Conservation (phyloP, 148 eudicot species). For the Chenopodium berlandieri region DNA sequence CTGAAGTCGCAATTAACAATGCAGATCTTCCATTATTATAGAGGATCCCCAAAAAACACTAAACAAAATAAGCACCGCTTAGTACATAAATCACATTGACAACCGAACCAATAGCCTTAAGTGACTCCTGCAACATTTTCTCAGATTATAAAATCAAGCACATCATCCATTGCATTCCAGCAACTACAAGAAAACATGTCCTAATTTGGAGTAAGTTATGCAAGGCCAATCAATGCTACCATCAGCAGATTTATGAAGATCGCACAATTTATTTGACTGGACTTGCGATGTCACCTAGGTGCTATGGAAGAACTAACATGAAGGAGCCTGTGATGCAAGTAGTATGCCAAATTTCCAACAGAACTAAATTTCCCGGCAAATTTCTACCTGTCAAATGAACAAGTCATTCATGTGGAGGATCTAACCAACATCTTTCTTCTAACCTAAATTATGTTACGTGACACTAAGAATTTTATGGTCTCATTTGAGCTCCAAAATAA, state of each 20-base stretch:
- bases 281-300: background rate
- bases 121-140: background rate
- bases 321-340: background rate
- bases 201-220: background rate
- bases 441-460: background rate
- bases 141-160: background rate
- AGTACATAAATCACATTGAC: background rate
- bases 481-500: background rate
- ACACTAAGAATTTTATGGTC: background rate
- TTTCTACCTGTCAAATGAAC: background rate
- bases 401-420: background rate
- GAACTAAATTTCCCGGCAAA: background rate
- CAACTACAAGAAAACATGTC: background rate
- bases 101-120: background rate
- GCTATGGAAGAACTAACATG: background rate
- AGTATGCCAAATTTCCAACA: background rate
- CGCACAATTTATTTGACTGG: background rate
- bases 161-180: background rate
- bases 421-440: background rate
- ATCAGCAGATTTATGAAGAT: background rate
- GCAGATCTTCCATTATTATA: background rate
- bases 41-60: background rate
- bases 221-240: background rate
- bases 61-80: background rate
- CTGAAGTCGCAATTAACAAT: background rate